Conservation (phyloP, 805 yeast genomes). For the Candida loeiensis region DNA sequence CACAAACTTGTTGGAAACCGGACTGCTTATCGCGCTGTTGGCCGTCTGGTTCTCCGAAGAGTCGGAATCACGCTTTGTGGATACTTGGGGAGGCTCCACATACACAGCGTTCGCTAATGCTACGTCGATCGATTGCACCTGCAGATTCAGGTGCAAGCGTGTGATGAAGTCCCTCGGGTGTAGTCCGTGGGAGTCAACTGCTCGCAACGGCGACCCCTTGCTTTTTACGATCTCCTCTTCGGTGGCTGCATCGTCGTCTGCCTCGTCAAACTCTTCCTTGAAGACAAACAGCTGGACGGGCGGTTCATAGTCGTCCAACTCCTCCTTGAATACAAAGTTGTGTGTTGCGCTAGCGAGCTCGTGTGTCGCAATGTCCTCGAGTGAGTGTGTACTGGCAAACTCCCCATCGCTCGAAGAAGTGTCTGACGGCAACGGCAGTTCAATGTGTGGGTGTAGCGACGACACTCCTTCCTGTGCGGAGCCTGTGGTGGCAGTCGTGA, state of each 20-base stretch:
- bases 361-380: too few species aligned
- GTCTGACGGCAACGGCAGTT: constrained; percentile 21
- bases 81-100: constrained; percentile 2
- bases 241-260: too few species aligned
- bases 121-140: constrained; percentile 11
- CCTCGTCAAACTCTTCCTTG: constrained; percentile 28
- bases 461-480: constrained; percentile 1
- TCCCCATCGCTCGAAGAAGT: constrained; percentile 17
- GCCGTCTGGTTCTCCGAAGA: constrained; percentile 7
- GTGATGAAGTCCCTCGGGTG: not conserved
- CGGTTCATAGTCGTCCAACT: not conserved
- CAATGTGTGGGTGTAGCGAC: constrained; percentile 2
- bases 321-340: too few species aligned
- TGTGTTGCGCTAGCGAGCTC: too few species aligned
- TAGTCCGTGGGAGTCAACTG: constrained; percentile 5
- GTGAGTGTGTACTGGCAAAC: constrained; percentile 1
- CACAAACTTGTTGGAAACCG: constrained; percentile 11
- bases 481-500: constrained; percentile 2
- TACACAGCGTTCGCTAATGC: constrained; percentile 9
- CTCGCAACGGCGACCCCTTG: constrained; percentile 1
- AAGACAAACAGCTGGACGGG: constrained; percentile 20
- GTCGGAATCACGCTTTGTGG: constrained; percentile 8
- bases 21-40: constrained; percentile 10
- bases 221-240: too few species aligned
- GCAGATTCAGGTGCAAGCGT: not conserved